Conservation (phyloP, 1,284 basidiomycete genomes). For the Stygiomarasmius scandens region DNA sequence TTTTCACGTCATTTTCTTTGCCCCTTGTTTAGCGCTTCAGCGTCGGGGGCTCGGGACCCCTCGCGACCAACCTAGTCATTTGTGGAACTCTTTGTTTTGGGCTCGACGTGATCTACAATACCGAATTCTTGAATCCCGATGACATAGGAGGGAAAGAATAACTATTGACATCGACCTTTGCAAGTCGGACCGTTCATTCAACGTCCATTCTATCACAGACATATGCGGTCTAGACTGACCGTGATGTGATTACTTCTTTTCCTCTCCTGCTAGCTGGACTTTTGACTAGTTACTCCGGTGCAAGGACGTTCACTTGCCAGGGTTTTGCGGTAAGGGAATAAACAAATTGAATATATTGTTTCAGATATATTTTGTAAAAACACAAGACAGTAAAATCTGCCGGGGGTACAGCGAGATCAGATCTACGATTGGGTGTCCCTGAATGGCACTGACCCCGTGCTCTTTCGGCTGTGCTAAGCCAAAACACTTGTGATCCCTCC, state of each 20-base stretch:
- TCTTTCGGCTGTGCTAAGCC: conserved; percentile 17
- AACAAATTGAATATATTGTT: background rate
- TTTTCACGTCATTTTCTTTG: too few species aligned
- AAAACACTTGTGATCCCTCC: conserved; percentile 15
- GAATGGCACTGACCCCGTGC: conserved; percentile 17
- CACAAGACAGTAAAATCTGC: too few species aligned
- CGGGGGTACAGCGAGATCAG: conserved; percentile 14
- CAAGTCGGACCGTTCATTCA: background rate
- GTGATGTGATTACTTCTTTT: background rate
- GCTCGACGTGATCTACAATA: too few species aligned
- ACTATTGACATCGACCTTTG: background rate
- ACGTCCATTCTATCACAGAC: background rate
- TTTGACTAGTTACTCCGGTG: background rate
- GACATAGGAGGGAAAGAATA: too few species aligned
- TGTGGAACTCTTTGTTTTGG: too few species aligned
- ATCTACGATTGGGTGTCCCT: conserved; percentile 9
- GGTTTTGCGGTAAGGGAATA: background rate
- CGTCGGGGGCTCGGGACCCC: too few species aligned
- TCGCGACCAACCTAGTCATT: too few species aligned
- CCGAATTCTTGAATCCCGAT: too few species aligned
- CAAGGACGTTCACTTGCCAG: background rate
- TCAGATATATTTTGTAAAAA: background rate
- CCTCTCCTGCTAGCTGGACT: background rate
- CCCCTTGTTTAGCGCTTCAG: too few species aligned
- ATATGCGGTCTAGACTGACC: background rate